These are phyloP conservation scores for Talinum fruticosum DNA, from an alignment of 148 eudicot genomes.

Conservation along the genomic window DNA sequence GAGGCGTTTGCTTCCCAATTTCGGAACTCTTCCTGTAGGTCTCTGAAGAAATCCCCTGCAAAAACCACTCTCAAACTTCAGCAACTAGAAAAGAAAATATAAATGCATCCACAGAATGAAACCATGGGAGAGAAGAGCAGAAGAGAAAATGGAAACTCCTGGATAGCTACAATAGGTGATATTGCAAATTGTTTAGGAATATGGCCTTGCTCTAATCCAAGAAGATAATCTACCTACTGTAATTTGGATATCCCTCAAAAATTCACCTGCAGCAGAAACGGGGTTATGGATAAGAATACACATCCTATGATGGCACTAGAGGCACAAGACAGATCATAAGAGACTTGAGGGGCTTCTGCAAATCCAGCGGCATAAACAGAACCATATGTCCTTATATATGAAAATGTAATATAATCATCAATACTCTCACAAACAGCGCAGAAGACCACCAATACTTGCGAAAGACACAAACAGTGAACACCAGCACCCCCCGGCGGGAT, in stretches of 20 bases:
- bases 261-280: slow-evolving; percentile 90
- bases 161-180: slow-evolving; percentile 9
- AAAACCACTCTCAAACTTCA: slow-evolving; percentile 30
- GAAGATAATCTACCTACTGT: slow-evolving; percentile 78
- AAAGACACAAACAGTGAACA: not conserved
- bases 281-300: slow-evolving; percentile 43
- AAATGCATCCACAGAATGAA: not conserved
- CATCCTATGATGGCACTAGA: slow-evolving; percentile 14
- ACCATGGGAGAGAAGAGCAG: not conserved
- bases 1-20: slow-evolving; percentile 86
- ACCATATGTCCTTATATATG: not conserved
- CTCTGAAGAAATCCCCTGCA: slow-evolving; percentile 86
- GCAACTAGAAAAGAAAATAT: slow-evolving; percentile 22
- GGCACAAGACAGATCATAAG: not conserved
- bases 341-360: slow-evolving; percentile 8
- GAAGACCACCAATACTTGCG: not conserved
- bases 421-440: not conserved
- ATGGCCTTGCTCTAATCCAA: slow-evolving; percentile 24
- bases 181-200: slow-evolving; percentile 23
- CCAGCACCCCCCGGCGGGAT: too few species aligned
- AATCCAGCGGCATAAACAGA: not conserved
- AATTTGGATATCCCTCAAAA: slow-evolving; percentile 88
- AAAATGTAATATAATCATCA: not conserved
- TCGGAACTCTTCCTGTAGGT: slow-evolving; percentile 80
- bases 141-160: not conserved